Evolutionary conservation across 305 asterid species (phyloP), one percentile per base, ranked within the genome.

Genomic region (Striga hermonthica): DNA sequence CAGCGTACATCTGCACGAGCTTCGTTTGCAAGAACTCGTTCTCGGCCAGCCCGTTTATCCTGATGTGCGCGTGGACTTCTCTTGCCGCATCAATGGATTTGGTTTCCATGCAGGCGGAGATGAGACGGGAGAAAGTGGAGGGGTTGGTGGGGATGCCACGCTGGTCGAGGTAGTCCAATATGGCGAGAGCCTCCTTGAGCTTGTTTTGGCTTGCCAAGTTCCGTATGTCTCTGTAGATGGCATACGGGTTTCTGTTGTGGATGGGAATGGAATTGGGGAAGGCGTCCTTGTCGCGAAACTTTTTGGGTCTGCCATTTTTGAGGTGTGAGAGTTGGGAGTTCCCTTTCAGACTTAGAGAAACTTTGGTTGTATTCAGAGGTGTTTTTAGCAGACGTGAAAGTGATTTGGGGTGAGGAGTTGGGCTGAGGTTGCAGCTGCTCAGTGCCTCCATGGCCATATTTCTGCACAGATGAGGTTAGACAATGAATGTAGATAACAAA

Each of bases 1-100:
- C 79, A 0, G 91, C 74, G 44, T 79, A 89, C 95, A 92, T 80
- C 11, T 65, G 72, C 4, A 92, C 96, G 47, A 89, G 80, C 78
- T 82, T 91, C 4, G 95, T 87, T 34, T 81, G 90, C 60, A 91
- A 61, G 79, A 80, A 87, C 74, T 89, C 97, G 53, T 89, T 92
- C 12, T 65, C 70, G 53, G 78, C 86, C 34, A 89, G 84, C 36
- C 93, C 91, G 49, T 87, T 89, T 43, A 78, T 83, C 65, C 88
- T 74, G 6, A 89, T 67, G 69, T 89, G 95, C 4, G 75, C 68
- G 60, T 92, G 98, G 28, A 92, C 78, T 13, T 68, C 45, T 67
- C 64, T 89, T 0, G 90, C 98, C 13, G 85, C 86, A 7, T 65
- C 79, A 9, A 85, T 61, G 14, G 87, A 81, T 38, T 82, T 89